Evolutionary conservation across 2,329 filamentous ascomycete species (phyloP).

Genomic region (Pseudocercospora fijiensis): DNA sequence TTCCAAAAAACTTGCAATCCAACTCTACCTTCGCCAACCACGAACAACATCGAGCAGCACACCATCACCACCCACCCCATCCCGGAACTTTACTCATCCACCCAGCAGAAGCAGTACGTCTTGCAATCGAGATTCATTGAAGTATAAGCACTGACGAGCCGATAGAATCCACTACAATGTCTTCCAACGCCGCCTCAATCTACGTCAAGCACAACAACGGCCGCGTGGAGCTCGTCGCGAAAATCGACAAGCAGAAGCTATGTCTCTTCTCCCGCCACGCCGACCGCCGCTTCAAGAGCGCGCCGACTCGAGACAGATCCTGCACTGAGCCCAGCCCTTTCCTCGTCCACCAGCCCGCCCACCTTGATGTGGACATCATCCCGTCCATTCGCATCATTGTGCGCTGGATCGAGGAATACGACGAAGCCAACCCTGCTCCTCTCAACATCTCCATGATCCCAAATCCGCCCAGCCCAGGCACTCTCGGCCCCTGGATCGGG

Average conservation of each 20-base stretch:
- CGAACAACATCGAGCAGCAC: background rate
- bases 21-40: background rate
- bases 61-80: background rate
- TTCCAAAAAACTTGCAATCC: background rate
- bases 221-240: background rate
- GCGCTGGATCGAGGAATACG: constrained; percentile 1
- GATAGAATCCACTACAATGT: background rate
- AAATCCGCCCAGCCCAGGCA: background rate
- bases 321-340: background rate
- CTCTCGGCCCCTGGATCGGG: background rate
- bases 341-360: background rate
- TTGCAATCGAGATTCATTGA: background rate
- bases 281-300: background rate
- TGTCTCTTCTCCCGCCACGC: background rate
- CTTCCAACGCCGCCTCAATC: background rate
- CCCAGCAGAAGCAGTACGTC: background rate
- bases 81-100: background rate
- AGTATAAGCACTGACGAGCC: background rate
- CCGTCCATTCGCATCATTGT: background rate
- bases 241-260: constrained; percentile 2
- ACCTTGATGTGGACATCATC: constrained; percentile 3
- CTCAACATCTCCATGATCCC: background rate
- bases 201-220: constrained; percentile 4
- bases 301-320: background rate
- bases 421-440: background rate